Evolutionary conservation across 2,329 filamentous ascomycete genomes (phyloP), one percentile per base, ranked within the genome.

Genomic region (Colletotrichum lentis): DNA sequence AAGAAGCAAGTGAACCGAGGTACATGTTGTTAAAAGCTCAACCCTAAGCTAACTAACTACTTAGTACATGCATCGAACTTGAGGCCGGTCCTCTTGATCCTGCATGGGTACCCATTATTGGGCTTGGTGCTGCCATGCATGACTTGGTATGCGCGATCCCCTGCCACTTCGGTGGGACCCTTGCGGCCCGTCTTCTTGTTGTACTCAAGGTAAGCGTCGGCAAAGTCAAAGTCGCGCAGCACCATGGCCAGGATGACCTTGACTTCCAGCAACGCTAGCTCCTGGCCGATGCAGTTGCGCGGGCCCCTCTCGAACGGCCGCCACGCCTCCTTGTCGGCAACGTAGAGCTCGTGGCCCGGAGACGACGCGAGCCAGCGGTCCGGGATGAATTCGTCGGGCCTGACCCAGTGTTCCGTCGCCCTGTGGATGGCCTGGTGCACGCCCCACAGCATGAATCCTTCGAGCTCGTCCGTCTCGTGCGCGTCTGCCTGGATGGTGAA

Each of bases 171-270:
- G 3, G 44, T 49, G 27, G 47, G 57, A 50, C 47, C 57, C 10
- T 24, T 56, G 22, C 44, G 35, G 6, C 53, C 53, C 20, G 7
- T 44, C 20, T 27, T 56, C 22, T 43, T 31, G 53, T 56, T 56
- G 39, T 31, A 56, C 49, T 62, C 58, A 14, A 16, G 35, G 52
- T 59, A 67, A 10, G 57, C 43, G 27, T 67, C 39, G 11, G 47
- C 24, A 24, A 49, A 55, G 27, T 54, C 52, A 16, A 54, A 54
- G 20, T 54, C 31, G 31, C 52, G 35, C 52, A 54, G 35, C 1
- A 82, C 80, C 71, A 87, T 75, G 3, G 84, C 81, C 20, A 86
- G 71, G 7, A 84, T 80, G 37, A 84, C 76, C 62, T 82, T 81
- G 14, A 84, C 76, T 74, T 88, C 85, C 31, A 84, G 78, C 76